A percentile compares a stretch with the other conserved stretches of the same genome.
These are phyloP conservation scores for Chondrostereum purpureum DNA, from an alignment of 1,284 basidiomycete genomes.

Conservation along the genomic window DNA sequence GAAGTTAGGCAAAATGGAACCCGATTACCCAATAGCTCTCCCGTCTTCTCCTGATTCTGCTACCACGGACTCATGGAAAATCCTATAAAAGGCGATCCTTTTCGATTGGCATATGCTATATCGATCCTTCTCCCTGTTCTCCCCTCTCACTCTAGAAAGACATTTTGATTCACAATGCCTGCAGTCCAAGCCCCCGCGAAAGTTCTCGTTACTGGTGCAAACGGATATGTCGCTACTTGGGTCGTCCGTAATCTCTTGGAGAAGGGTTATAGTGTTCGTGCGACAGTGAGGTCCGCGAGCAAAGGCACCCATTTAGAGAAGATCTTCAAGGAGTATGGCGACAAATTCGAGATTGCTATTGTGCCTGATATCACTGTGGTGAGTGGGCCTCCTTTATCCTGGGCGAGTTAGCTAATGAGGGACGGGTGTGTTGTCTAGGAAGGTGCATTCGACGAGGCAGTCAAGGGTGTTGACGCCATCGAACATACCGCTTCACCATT, in stretches of 20 bases:
- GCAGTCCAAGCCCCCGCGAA: constrained; percentile 14
- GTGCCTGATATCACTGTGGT: constrained; percentile 42
- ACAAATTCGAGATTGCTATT: constrained; percentile 36
- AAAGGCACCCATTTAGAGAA: constrained; percentile 31
- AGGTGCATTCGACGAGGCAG: constrained; percentile 64
- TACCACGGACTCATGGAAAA: too few relatives aligned
- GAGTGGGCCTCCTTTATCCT: background rate
- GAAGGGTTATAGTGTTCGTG: constrained; percentile 33
- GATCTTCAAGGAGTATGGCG: constrained; percentile 33
- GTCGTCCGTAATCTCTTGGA: constrained; percentile 31
- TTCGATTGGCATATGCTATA: too few relatives aligned
- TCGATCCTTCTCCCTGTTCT: too few relatives aligned
- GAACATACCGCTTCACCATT: constrained; percentile 52
- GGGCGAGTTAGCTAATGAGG: too few relatives aligned
- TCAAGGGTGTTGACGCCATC: constrained; percentile 60
- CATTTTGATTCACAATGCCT: too few relatives aligned
- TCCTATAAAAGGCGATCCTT: background rate
- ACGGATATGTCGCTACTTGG: constrained; percentile 33
- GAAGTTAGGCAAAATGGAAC: too few relatives aligned
- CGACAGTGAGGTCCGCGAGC: constrained; percentile 35
- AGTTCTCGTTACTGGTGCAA: constrained; percentile 32
- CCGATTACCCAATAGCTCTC: too few relatives aligned
- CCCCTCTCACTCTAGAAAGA: too few relatives aligned
- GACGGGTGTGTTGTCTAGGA: constrained; percentile 26
- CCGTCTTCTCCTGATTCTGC: too few relatives aligned